phyloP scores from a whole-genome alignment of 345 rosid genomes.

The Acer yangbiense region DNA sequence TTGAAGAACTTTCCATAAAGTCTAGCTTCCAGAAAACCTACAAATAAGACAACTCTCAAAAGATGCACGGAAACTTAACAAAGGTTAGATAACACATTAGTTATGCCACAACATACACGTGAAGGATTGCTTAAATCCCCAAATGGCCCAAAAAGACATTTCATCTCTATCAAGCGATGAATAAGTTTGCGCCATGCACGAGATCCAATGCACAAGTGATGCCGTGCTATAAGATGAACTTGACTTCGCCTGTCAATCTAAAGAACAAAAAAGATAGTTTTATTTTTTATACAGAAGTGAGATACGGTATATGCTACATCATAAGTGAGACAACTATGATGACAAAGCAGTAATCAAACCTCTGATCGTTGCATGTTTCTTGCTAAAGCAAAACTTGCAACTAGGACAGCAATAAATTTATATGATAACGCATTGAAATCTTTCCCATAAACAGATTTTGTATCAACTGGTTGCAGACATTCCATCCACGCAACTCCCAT shows the following conservation, averaged over 20 bases:
- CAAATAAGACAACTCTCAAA: constrained; percentile 19
- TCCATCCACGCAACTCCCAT: constrained; percentile 99
- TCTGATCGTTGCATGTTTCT: constrained; percentile 97
- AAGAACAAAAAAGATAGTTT: constrained; percentile 21
- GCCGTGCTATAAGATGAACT: constrained; percentile 63
- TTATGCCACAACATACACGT: constrained; percentile 52
- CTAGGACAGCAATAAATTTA: constrained; percentile 91
- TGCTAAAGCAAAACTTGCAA: constrained; percentile 98
- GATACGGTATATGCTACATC: constrained; percentile 16
- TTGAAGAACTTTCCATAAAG: constrained; percentile 88
- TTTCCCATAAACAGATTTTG: constrained; percentile 92
- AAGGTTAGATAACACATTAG: constrained; percentile 1
- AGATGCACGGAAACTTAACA: constrained; percentile 1
- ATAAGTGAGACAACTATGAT: constrained; percentile 13
- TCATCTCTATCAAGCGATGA: constrained; percentile 81
- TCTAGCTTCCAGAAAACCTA: constrained; percentile 98
- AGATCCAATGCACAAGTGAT: constrained; percentile 61
- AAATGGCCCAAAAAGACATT: constrained; percentile 83
- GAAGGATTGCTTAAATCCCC: constrained; percentile 61
- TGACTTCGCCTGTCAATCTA: constrained; percentile 95
- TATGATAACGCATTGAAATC: constrained; percentile 96
- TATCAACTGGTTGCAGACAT: constrained; percentile 93
- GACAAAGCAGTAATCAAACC: constrained; percentile 51
- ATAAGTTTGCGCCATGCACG: constrained; percentile 94
- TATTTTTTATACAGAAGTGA: not conserved